phyloP scores from a whole-genome alignment of 2,329 filamentous ascomycete species.

The Aspergillus sp. region DNA sequence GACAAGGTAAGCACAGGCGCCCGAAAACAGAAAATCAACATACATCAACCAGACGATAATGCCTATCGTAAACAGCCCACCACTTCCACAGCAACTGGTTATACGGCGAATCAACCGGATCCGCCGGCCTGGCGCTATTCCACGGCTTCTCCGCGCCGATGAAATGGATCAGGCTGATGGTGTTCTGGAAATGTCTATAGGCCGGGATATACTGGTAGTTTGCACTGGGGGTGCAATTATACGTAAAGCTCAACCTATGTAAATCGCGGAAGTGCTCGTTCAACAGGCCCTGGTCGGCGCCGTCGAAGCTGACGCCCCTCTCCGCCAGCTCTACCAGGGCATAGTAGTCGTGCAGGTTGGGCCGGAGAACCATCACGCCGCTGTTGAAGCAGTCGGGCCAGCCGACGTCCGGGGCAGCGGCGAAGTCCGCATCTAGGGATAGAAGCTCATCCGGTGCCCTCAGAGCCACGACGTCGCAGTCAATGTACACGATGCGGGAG shows the following conservation, averaged over 20 bases:
- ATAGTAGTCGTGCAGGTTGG: slow-evolving; percentile 80
- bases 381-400: slow-evolving; percentile 98
- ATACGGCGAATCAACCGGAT: slow-evolving; percentile 43
- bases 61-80: slow-evolving; percentile 90
- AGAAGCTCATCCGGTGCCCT: slow-evolving; percentile 91
- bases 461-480: slow-evolving; percentile 86
- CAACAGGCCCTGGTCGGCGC: slow-evolving; percentile 87
- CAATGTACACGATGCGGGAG: slow-evolving; percentile 85
- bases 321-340: slow-evolving; percentile 75
- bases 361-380: slow-evolving; percentile 87
- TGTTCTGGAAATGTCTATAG: slow-evolving; percentile 83
- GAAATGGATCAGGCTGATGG: slow-evolving; percentile 86
- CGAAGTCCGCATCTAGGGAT: slow-evolving; percentile 50
- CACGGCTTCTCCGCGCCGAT: slow-evolving; percentile 90
- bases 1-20: neutral
- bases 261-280: slow-evolving; percentile 88
- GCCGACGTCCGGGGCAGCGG: slow-evolving; percentile 83
- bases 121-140: slow-evolving; percentile 46
- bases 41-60: slow-evolving; percentile 50
- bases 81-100: slow-evolving; percentile 77
- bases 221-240: slow-evolving; percentile 93
- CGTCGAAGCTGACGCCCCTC: slow-evolving; percentile 86
- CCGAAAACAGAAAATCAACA: slow-evolving; percentile 1
- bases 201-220: slow-evolving; percentile 97
- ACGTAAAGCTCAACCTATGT: slow-evolving; percentile 85